Percentiles rank a stretch among this genome's conserved stretches.
Conservation (phyloP, 176 grass and related monocot species). For the Aegilops tauschii region DNA sequence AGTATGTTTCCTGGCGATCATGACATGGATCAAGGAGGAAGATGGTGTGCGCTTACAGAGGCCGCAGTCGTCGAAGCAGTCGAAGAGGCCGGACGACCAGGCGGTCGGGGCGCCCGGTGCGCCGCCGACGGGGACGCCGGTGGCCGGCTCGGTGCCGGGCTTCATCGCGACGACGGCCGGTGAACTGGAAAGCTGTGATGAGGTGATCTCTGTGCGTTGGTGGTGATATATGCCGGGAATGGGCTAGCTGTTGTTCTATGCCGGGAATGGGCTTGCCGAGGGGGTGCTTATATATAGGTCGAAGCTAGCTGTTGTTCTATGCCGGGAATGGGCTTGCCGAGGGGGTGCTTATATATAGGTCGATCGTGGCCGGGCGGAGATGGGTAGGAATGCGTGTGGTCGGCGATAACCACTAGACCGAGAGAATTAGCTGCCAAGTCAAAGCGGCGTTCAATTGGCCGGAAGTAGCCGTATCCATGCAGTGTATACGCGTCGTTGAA, state of each 20-base stretch:
- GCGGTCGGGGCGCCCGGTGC: no score
- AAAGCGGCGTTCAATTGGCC: neutral
- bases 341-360: no score
- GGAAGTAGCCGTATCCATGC: neutral
- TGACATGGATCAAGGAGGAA: no score
- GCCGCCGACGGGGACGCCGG: neutral
- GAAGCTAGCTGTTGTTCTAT: neutral
- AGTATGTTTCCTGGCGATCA: neutral
- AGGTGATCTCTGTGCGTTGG: neutral
- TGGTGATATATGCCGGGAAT: no score
- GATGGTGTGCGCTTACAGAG: neutral
- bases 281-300: no score
- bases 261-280: no score
- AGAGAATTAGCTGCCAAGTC: neutral
- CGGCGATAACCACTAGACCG: no score
- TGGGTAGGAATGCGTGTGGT: neutral
- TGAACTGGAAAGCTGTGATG: neutral
- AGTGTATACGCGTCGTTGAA: neutral
- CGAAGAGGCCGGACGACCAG: conserved; percentile 64
- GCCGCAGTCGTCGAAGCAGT: conserved; percentile 61
- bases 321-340: neutral
- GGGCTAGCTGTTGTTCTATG: neutral
- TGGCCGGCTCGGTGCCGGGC: neutral
- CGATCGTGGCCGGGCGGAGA: no score
- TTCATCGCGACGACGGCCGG: neutral